phyloP scores from a whole-genome alignment of 2,329 filamentous ascomycete species.

The Scedosporium aurantiacum region DNA sequence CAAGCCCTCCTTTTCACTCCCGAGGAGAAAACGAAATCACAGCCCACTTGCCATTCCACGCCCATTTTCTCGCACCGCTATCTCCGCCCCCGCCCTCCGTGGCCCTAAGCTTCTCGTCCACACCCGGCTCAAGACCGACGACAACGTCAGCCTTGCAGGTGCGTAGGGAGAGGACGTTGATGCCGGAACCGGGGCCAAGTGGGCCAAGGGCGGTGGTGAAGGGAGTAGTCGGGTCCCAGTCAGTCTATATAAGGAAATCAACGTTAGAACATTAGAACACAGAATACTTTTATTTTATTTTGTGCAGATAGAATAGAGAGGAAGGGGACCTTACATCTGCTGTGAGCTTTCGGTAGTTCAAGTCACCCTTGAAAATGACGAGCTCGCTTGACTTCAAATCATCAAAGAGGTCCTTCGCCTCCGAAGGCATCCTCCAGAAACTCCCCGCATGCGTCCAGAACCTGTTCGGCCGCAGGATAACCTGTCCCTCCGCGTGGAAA shows the following conservation, averaged over 20 bases:
- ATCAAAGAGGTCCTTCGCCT: conserved; percentile 55
- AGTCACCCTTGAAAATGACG: conserved; percentile 91
- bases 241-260: conserved; percentile 34
- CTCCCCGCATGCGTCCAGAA: conserved; percentile 88
- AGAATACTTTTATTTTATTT: background rate
- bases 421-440: conserved; percentile 74
- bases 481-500: conserved; percentile 72
- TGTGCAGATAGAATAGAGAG: background rate
- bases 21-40: conserved; percentile 64
- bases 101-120: conserved; percentile 68
- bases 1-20: conserved; percentile 7
- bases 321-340: conserved; percentile 58
- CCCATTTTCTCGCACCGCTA: conserved; percentile 68
- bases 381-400: conserved; percentile 77
- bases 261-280: background rate
- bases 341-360: conserved; percentile 91
- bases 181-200: conserved; percentile 66
- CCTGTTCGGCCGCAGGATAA: conserved; percentile 70
- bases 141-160: conserved; percentile 97
- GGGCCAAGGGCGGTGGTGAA: conserved; percentile 80
- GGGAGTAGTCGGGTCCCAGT: conserved; percentile 79
- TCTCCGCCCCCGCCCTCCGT: conserved; percentile 62
- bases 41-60: conserved; percentile 93
- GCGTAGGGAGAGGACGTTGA: conserved; percentile 76
- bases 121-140: conserved; percentile 70